Conservation (phyloP, 306 rosid species). For the Lathyrus oleraceus region DNA sequence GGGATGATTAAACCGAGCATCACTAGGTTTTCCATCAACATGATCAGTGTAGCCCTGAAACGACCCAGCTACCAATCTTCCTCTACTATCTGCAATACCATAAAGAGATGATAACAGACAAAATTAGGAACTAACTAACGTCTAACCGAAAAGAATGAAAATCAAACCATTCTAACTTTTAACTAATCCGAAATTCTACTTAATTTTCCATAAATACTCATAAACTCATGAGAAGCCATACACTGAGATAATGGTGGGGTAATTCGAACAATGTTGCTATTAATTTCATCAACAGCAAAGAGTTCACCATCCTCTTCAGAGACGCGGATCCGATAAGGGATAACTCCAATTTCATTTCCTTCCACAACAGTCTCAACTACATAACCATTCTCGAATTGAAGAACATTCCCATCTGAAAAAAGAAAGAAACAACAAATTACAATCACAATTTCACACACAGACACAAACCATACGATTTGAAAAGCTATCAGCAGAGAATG, state of each 20-base stretch:
- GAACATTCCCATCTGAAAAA: constrained; percentile 76
- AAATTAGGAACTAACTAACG: not conserved
- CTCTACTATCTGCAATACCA: constrained; percentile 86
- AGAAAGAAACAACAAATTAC: constrained; percentile 3
- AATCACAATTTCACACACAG: constrained; percentile 9
- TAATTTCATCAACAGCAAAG: constrained; percentile 77
- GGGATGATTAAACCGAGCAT: constrained; percentile 94
- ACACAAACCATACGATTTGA: not conserved
- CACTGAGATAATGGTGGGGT: constrained; percentile 90
- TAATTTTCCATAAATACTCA: not conserved
- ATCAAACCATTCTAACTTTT: not conserved
- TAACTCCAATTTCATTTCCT: constrained; percentile 82
- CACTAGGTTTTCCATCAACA: constrained; percentile 93
- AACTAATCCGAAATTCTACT: not conserved
- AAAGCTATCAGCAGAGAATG: constrained; percentile 12
- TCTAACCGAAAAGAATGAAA: not conserved
- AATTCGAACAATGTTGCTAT: constrained; percentile 87
- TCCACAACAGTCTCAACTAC: constrained; percentile 91
- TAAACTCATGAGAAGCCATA: constrained; percentile 39
- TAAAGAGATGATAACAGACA: constrained; percentile 20
- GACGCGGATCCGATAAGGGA: constrained; percentile 77
- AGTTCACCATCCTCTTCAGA: constrained; percentile 85
- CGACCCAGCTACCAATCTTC: constrained; percentile 97
- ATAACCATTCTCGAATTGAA: constrained; percentile 94
- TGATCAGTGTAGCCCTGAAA: constrained; percentile 93